Conservation (phyloP, 768 basidiomycete genomes). For the Gloeopeniophorella convolvens region DNA sequence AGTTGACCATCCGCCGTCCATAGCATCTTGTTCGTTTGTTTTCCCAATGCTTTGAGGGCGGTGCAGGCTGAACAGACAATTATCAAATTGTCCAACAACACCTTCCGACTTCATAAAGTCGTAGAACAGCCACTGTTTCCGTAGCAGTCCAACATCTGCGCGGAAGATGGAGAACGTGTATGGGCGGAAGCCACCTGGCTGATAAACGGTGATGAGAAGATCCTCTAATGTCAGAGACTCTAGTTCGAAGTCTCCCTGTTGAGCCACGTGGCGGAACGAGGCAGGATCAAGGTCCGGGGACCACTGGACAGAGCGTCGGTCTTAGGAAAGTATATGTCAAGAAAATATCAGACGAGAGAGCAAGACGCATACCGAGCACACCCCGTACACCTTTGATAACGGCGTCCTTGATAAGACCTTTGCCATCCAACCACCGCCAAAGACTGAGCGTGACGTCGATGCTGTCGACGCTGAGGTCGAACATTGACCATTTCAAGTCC, state of each 20-base stretch:
- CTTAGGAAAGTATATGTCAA: constrained; percentile 34
- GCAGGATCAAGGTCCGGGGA: constrained; percentile 80
- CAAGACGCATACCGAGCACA: constrained; percentile 58
- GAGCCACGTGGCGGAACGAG: constrained; percentile 64
- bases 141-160: constrained; percentile 74
- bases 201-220: constrained; percentile 88
- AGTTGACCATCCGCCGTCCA: constrained; percentile 64
- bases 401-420: constrained; percentile 86
- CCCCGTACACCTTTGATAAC: constrained; percentile 93
- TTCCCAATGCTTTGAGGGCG: constrained; percentile 93
- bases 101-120: constrained; percentile 88
- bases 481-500: constrained; percentile 77
- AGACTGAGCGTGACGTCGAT: constrained; percentile 93
- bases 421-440: constrained; percentile 91
- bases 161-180: constrained; percentile 91
- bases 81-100: constrained; percentile 96
- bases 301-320: constrained; percentile 82
- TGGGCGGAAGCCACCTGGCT: constrained; percentile 88
- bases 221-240: constrained; percentile 89
- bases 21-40: constrained; percentile 78
- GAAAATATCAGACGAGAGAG: neutral
- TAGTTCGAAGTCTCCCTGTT: constrained; percentile 86
- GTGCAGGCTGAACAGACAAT: constrained; percentile 94
- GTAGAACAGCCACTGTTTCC: constrained; percentile 94
- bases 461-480: constrained; percentile 89